A percentile compares a stretch with the other conserved stretches of the same genome.
phyloP scores from a whole-genome alignment of 345 rosid species.

The Balakata baccata region DNA sequence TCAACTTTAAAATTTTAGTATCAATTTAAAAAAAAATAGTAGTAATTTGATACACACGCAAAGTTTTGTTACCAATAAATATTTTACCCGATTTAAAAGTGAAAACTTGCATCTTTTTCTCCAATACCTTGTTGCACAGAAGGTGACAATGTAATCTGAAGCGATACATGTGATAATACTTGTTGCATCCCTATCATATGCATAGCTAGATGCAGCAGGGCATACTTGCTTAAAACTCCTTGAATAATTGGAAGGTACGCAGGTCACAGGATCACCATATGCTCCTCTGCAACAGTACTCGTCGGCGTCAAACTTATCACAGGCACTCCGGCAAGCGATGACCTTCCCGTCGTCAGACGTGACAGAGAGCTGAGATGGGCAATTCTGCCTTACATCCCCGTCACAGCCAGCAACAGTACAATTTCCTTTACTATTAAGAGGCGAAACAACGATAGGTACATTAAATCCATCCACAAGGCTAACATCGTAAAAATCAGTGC shows the following conservation, averaged over 20 bases:
- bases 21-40: too few species aligned
- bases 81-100: too few species aligned
- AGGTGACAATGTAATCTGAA: conserved; percentile 44
- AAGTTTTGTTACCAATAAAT: too few species aligned
- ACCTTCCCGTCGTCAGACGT: conserved; percentile 37
- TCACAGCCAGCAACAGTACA: conserved; percentile 58
- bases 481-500: conserved; percentile 46
- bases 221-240: conserved; percentile 52
- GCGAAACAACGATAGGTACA: conserved; percentile 41
- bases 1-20: too few species aligned
- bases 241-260: conserved; percentile 52
- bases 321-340: conserved; percentile 57
- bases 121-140: conserved; percentile 52
- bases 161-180: conserved; percentile 52
- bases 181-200: conserved; percentile 39
- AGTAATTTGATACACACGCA: too few species aligned
- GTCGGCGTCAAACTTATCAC: conserved; percentile 45
- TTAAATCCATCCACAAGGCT: conserved; percentile 72
- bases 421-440: conserved; percentile 37
- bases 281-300: conserved; percentile 58
- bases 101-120: too few species aligned
- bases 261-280: conserved; percentile 32
- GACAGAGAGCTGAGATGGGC: conserved; percentile 41
- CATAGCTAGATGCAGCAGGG: conserved; percentile 63
- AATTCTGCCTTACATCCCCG: conserved; percentile 43